These are phyloP conservation scores for Talaromyces proteolyticus DNA, from an alignment of 495 filamentous ascomycete genomes.

Conservation along the genomic window DNA sequence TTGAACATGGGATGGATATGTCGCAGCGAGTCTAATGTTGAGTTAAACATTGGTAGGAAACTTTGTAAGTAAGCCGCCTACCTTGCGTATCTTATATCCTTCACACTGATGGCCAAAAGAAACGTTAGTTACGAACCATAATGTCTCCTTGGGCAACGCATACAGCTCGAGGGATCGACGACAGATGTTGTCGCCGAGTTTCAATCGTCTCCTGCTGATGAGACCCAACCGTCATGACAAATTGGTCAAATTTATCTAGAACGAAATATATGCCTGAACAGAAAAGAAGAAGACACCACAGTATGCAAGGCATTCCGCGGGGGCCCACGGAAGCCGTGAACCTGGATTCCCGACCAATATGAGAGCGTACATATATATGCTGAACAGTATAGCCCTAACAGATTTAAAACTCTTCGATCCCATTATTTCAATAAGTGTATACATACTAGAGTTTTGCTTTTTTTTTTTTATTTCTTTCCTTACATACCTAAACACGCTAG, in stretches of 20 bases:
- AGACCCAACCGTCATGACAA: neutral
- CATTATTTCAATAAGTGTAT: too few relatives aligned
- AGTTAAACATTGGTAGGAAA: neutral
- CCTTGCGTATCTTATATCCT: neutral
- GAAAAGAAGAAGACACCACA: neutral
- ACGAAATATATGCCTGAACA: neutral
- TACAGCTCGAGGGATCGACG: neutral
- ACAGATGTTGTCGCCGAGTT: neutral
- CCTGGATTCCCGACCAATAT: neutral
- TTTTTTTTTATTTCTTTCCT: too few relatives aligned
- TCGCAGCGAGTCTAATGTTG: slow-evolving; percentile 3
- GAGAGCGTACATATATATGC: neutral
- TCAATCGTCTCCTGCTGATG: neutral
- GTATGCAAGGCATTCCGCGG: neutral
- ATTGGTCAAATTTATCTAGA: neutral
- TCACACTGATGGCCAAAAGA: neutral
- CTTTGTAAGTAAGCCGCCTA: neutral
- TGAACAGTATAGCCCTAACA: too few relatives aligned
- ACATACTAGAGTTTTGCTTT: too few relatives aligned
- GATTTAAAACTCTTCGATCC: too few relatives aligned
- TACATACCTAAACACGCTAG: too few relatives aligned
- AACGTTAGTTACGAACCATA: neutral
- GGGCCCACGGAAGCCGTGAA: neutral
- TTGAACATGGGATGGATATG: slow-evolving; percentile 1
- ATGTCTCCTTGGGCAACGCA: neutral